Evolutionary conservation across 805 yeast genomes (phyloP).

Genomic region (Candida koratica): DNA sequence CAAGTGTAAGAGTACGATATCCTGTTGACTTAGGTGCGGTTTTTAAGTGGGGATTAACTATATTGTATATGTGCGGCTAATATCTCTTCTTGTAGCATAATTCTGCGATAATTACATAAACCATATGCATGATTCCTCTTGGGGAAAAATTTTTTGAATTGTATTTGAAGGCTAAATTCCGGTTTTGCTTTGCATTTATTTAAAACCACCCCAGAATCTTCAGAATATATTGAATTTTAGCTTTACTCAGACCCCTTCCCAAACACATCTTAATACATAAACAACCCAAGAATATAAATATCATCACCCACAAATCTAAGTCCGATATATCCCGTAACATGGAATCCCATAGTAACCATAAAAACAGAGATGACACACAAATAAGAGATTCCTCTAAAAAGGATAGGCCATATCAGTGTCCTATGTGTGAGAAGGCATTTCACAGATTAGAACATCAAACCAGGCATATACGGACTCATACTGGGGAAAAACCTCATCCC

Average conservation of each 20-base stretch:
- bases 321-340: no score
- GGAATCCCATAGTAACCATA: no score
- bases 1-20: not conserved
- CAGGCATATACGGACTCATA: slow-evolving; percentile 86
- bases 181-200: not conserved
- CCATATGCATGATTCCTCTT: slow-evolving; percentile 1
- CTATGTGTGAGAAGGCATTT: slow-evolving; percentile 80
- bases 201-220: slow-evolving; percentile 4
- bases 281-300: no score
- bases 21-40: not conserved
- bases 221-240: not conserved
- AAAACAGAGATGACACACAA: not conserved
- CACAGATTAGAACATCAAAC: slow-evolving; percentile 89
- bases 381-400: slow-evolving; percentile 17
- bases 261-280: no score
- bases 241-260: no score
- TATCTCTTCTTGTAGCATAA: no score
- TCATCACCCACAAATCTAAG: no score
- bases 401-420: slow-evolving; percentile 76
- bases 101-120: no score
- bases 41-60: not conserved
- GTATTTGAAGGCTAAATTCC: no score
- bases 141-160: slow-evolving; percentile 5
- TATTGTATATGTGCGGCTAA: no score
- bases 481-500: slow-evolving; percentile 88